Base-by-base conservation (phyloP, 2,329 filamentous ascomycete species). In the Lomentospora prolificans region DNA sequence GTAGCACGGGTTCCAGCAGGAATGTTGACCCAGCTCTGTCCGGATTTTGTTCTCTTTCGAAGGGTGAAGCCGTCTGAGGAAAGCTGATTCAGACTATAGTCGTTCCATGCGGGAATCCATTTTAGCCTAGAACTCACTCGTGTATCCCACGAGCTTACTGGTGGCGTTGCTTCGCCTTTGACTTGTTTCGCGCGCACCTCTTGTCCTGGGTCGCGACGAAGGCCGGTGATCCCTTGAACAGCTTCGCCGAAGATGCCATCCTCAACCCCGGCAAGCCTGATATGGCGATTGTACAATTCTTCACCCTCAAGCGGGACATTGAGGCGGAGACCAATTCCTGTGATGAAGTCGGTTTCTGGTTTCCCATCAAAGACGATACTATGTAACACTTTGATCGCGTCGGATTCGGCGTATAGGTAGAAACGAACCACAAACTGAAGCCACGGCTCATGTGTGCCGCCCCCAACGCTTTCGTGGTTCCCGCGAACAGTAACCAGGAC, bases 61-160 rank as follows among this genome's bases (percentile, higher is more conserved):
- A 85, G 64, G 0, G 72, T 81, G 61, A 82, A 85, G 0, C 81
- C 82, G 46, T 84, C 81, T 0, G 81, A 67, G 0, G 80, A 83
- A 0, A 82, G 68, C 61, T 85, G 82, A 0, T 69, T 70, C 12
- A 85, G 66, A 17, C 70, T 74, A 62, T 78, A 85, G 59, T 83
- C 79, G 53, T 72, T 76, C 79, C 80, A 85, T 0, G 71, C 65
- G 0, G 80, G 81, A 51, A 85, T 74, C 76, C 78, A 84, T 36
- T 77, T 71, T 3, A 82, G 62, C 3, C 75, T 65, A 7, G 69
- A 69, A 0, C 73, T 69, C 3, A 80, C 70, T 48, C 70, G 65
- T 3, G 70, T 65, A 59, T 75, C 70, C 77, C 78, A 79, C 0
- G 75, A 75, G 1, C 66, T 63, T 3, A 70, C 63, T 46, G 72